These are phyloP conservation scores for Talaromyces sp. DNA, from an alignment of 2,329 filamentous ascomycete species.

Conservation along the genomic window DNA sequence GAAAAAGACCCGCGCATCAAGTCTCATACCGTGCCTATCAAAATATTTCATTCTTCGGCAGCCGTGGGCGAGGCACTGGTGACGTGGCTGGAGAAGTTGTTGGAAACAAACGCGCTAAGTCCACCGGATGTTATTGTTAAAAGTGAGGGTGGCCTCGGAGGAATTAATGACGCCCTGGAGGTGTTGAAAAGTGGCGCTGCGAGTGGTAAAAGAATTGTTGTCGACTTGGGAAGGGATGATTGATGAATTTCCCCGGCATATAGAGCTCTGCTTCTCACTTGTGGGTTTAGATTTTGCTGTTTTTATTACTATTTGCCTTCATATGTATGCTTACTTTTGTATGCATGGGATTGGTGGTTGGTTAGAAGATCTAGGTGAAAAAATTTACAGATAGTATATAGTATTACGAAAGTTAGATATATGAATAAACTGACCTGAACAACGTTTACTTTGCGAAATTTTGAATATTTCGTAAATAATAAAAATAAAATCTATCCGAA, in stretches of 20 bases:
- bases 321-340: not conserved
- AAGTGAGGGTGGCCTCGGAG: constrained; percentile 58
- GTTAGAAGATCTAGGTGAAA: not conserved
- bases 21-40: constrained; percentile 68
- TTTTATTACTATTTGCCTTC: not conserved
- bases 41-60: constrained; percentile 67
- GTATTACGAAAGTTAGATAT: not conserved
- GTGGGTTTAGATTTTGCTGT: not conserved
- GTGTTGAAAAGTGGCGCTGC: constrained; percentile 62
- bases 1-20: constrained; percentile 41
- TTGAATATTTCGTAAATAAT: not conserved
- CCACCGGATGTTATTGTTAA: constrained; percentile 61
- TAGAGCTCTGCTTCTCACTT: not conserved
- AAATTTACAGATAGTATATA: not conserved
- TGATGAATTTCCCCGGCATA: not conserved
- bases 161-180: constrained; percentile 65
- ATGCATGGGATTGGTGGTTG: not conserved
- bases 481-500: too few species aligned
- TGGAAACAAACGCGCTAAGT: constrained; percentile 50
- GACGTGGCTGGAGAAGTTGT: constrained; percentile 63
- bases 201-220: constrained; percentile 66
- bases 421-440: not conserved
- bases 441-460: not conserved
- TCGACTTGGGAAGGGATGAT: constrained; percentile 29
- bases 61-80: constrained; percentile 60